Conservation (phyloP, 164 flowering plant genomes). For the Santalum album region DNA sequence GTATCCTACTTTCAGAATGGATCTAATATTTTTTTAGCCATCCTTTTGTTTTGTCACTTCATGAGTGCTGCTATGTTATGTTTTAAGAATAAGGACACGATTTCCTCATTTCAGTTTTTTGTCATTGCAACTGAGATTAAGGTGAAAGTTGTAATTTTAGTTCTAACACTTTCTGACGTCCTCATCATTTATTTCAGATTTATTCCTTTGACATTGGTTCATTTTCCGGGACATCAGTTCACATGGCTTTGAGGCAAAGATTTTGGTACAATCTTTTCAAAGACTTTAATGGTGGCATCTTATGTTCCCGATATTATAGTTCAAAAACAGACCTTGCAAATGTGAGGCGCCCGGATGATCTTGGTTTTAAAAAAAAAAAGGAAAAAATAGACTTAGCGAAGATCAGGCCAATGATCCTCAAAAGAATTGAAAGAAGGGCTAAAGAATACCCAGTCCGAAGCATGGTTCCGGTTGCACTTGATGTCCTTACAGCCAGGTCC, state of each 20-base stretch:
- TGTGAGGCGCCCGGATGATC: too few species aligned
- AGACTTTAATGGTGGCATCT: conserved; percentile 5
- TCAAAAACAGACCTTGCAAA: conserved; percentile 41
- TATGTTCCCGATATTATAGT: conserved; percentile 22
- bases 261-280: conserved; percentile 10
- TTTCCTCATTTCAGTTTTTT: too few species aligned
- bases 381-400: conserved; percentile 45
- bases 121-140: too few species aligned
- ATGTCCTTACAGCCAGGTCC: conserved; percentile 47
- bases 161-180: not conserved
- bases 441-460: conserved; percentile 48
- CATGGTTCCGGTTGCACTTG: conserved; percentile 70
- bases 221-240: conserved; percentile 5
- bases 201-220: not conserved
- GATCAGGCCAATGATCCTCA: conserved; percentile 72
- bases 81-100: too few species aligned
- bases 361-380: too few species aligned
- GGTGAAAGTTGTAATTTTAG: too few species aligned
- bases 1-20: too few species aligned
- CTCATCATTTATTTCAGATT: not conserved
- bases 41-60: too few species aligned
- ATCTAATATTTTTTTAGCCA: too few species aligned
- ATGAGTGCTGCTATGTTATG: too few species aligned
- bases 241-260: conserved; percentile 31
- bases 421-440: conserved; percentile 54